These are phyloP conservation scores for Fusarium heterosporum DNA, from an alignment of 2,329 filamentous ascomycete species.

Conservation along the genomic window DNA sequence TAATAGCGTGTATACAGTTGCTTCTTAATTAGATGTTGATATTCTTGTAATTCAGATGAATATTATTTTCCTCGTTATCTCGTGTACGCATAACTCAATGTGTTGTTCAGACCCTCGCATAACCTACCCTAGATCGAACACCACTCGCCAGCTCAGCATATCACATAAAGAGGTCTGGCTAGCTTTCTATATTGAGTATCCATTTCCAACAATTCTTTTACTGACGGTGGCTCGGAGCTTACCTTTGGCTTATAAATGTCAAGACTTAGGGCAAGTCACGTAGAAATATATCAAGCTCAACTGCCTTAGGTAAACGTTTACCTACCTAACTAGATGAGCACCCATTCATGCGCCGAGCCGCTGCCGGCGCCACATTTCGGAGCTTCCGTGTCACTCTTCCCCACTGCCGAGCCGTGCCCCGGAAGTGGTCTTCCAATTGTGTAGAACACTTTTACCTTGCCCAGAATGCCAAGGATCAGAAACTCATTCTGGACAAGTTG, in stretches of 20 bases:
- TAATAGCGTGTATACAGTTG: slow-evolving; percentile 18
- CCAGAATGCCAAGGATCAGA: slow-evolving; percentile 23
- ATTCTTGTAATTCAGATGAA: background rate
- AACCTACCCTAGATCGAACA: background rate
- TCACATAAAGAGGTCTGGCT: no score
- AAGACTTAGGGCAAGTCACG: background rate
- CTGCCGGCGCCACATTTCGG: slow-evolving; percentile 30
- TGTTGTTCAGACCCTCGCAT: background rate
- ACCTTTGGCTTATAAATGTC: background rate
- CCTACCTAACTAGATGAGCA: background rate
- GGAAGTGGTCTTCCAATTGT: slow-evolving; percentile 15
- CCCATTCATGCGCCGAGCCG: slow-evolving; percentile 25
- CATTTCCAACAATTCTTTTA: no score
- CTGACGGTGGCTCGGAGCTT: no score
- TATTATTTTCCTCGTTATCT: background rate
- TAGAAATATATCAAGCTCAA: background rate
- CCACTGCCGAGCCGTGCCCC: slow-evolving; percentile 30
- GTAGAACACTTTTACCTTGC: slow-evolving; percentile 5
- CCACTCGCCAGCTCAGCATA: background rate
- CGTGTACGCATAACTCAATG: background rate
- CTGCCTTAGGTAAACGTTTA: no score
- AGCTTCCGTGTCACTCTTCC: slow-evolving; percentile 26
- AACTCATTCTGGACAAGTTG: background rate
- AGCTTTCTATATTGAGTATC: no score
- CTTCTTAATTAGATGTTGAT: background rate